Evolutionary conservation across 1,284 basidiomycete genomes (phyloP), one percentile per base, ranked within the genome.

Genomic region (Blastosporella zonata): DNA sequence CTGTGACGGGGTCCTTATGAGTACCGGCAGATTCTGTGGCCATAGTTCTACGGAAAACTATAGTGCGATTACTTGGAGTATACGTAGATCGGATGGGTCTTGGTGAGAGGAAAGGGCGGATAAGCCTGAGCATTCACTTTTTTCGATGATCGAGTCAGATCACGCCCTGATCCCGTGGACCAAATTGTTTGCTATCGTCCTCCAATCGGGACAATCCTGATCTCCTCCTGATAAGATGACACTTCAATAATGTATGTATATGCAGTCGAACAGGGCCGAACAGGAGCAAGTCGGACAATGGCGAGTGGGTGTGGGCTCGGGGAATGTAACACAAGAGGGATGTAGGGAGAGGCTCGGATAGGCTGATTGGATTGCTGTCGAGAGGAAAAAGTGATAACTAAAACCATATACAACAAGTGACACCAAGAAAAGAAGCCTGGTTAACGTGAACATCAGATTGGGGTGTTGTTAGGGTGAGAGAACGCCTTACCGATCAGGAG

Each of bases 1-100:
- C 93, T 2, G 94, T 95, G 54, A 93, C 81, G 37, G 88, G 87
- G 68, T 97, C 94, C 73, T 82, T 84, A 67, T 89, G 87, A 1
- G 77, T 72, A 48, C 75, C 74, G 39, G 75, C 61, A 27, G 67
- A 57, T 53, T 83, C 78, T 39, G 81, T 63, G 10, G 79, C 71
- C 82, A 84, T 84, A 7, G 49, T 68, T 62, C 66, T 53, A 50
- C 34, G 35, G 40, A 49, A 38, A 22, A 35, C 35, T 46, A 44
- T 43, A 49, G 15, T 41, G 29, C 41, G 43, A 43, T 47, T 47
- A 41, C 42, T 49, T 40, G 40, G 4, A 18, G 21, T 9, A 43
- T 29, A 29, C 33, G 47, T 51, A 38, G 38, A 40, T 43, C 43
- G 38, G 22, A 43, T 35, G 31, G 47, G 45, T 34, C 22, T 28